phyloP scores from a whole-genome alignment of 2,329 filamentous ascomycete species.

The Cercospora brassicicola region DNA sequence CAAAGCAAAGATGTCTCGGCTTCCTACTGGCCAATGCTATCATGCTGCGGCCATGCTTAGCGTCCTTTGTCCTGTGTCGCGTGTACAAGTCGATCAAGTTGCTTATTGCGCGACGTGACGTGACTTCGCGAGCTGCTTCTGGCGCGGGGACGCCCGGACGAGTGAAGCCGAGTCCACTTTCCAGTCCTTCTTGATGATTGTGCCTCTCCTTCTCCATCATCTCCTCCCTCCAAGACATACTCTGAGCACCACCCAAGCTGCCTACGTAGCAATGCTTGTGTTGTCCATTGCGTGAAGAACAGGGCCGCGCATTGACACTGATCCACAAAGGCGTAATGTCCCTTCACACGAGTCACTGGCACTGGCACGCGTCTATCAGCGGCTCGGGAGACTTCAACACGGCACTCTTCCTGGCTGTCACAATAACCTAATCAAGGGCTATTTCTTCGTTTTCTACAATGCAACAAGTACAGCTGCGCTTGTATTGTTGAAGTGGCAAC shows the following conservation, averaged over 20 bases:
- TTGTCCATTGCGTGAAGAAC: neutral
- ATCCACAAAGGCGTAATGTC: neutral
- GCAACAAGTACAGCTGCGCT: neutral
- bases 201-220: neutral
- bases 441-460: neutral
- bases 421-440: neutral
- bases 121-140: neutral
- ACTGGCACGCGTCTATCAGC: neutral
- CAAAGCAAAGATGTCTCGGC: neutral
- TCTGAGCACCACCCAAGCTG: neutral
- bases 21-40: neutral
- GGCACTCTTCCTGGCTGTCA: neutral
- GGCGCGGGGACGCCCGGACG: neutral
- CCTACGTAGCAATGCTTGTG: neutral
- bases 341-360: neutral
- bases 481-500: neutral
- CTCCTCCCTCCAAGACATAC: neutral
- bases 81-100: neutral
- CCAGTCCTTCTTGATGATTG: neutral
- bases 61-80: neutral
- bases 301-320: neutral
- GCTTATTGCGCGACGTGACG: slow-evolving; percentile 2
- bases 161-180: neutral
- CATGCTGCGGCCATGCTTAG: neutral
- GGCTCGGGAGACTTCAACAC: neutral